Base-by-base conservation (phyloP, 177 flowering plant genomes). In the Telopea speciosissima region DNA sequence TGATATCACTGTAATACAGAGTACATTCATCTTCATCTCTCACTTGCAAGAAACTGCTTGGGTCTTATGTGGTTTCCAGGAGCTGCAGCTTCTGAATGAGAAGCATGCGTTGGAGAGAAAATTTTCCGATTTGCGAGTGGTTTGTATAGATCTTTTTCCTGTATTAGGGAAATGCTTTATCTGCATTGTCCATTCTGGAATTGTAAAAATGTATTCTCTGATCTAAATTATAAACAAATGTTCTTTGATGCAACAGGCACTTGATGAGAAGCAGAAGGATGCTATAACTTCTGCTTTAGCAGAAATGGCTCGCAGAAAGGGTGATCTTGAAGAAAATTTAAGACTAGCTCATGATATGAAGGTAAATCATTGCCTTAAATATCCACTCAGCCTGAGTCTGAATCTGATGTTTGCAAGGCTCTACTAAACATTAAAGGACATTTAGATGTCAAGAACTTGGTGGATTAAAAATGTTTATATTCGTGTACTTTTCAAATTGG, bases 211-310 rank as follows among this genome's bases (percentile, higher is more conserved):
- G 16, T 63, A 42, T 63, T 36, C 31, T 65, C 62, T 40, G 17
- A 42, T 26, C 24, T 61, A 42, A 60, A 24, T 19, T 28, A 59
- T 62, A 21, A 12, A 17, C 54, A 36, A 62, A 13, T 58, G n/a
- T n/a, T 75, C 56, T 40, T 68, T 67, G 73, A 71, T 61, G 63
- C 59, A 71, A 72, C 77, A 95, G 99, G 90, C 85, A 36, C 67
- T 90, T 66, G 96, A 89, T 83, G 92, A 91, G 76, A 89, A 89
- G 81, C 94, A 92, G 70, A 85, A 76, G 68, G 97, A 95, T 78
- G 83, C 79, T 36, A 74, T 87, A 63, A 75, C 78, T 73, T 80
- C 90, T 73, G 88, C 96, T 31, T 77, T 81, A 65, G 85, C 84
- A 65, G 96, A 88, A 65, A 75, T 95, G 83, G 81, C 83, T 72